Base-by-base conservation (phyloP, 306 rosid species). In the Dryas alaskensis region DNA sequence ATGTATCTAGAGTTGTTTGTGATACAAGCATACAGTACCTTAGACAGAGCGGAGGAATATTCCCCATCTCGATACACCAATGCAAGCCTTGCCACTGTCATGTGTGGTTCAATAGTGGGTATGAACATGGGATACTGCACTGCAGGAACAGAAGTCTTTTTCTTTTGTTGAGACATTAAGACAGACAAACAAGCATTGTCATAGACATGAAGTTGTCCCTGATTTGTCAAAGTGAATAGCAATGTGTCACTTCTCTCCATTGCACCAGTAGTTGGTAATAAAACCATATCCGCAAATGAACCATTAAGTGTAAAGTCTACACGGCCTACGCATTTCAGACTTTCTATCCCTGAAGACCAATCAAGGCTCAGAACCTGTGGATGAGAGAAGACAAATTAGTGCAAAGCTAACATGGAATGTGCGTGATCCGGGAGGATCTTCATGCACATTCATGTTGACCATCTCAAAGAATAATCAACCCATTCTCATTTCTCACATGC, bases 261-360 rank as follows among this genome's bases (percentile, higher is more conserved):
- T 66, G 69, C 77, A 81, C 74, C 76, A 74, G 83, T 75, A 80
- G 58, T 81, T 50, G 85, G 80, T 55, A 87, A 74, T 72, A 89
- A 80, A 79, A 81, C 76, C 89, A 93, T 80, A 85, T 93, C 97
- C 25, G 97, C 85, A 75, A 90, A 93, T 68, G 93, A 86, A 84
- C 96, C 98, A 76, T 80, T n/a, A 31, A 93, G 96, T 63, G 84
- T 62, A 76, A 90, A 76, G 87, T 86, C 90, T 39, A 86, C 17
- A 40, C 89, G 92, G 49, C 83, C 86, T 72, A 72, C 65, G 74
- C 96, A 93, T 67, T 82, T 86, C 46, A 93, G 86, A 75, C 82
- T 87, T 85, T 87, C 83, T 60, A 93, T 82, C 80, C 98, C 96
- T 55, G 86, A 40, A 75, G 96, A 86, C 96, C 92, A 86, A 75